Conservation (phyloP, 331 rosid genomes). For the Rosa hybrid region DNA sequence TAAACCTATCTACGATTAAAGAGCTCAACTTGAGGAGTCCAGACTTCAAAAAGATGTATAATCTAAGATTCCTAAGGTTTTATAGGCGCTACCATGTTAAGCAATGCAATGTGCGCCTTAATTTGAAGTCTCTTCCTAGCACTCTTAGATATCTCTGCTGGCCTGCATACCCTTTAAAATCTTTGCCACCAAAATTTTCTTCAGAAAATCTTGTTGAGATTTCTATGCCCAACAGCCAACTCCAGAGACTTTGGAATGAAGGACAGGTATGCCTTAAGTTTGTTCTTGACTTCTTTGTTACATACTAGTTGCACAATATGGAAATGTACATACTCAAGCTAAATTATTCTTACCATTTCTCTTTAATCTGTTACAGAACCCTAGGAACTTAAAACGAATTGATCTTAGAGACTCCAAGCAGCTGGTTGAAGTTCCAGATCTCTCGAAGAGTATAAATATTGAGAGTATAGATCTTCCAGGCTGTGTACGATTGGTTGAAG, state of each 20-base stretch:
- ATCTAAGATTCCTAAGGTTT: constrained; percentile 37
- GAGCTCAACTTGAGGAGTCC: constrained; percentile 10
- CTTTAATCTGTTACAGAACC: background rate
- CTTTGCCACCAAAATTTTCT: constrained; percentile 40
- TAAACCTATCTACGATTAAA: constrained; percentile 7
- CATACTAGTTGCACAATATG: background rate
- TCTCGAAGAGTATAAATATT: background rate
- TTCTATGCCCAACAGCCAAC: constrained; percentile 15
- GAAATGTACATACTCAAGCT: background rate
- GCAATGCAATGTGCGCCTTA: constrained; percentile 2
- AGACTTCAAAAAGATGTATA: constrained; percentile 31
- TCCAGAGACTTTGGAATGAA: constrained; percentile 22
- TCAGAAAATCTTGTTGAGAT: constrained; percentile 39
- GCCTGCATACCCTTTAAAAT: constrained; percentile 34
- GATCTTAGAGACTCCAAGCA: background rate
- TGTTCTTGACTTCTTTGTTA: background rate
- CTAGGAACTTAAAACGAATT: background rate
- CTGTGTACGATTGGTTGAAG: background rate
- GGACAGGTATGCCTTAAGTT: constrained; percentile 15
- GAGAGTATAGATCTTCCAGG: background rate
- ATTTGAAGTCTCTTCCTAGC: constrained; percentile 25
- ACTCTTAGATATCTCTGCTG: constrained; percentile 31
- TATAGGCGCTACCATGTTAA: background rate
- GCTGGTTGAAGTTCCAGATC: constrained; percentile 5
- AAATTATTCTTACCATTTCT: background rate